Evolutionary conservation across 257 asterid species (phyloP), one percentile per base, ranked within the genome.

Genomic region (Nicotiana noctiflora): DNA sequence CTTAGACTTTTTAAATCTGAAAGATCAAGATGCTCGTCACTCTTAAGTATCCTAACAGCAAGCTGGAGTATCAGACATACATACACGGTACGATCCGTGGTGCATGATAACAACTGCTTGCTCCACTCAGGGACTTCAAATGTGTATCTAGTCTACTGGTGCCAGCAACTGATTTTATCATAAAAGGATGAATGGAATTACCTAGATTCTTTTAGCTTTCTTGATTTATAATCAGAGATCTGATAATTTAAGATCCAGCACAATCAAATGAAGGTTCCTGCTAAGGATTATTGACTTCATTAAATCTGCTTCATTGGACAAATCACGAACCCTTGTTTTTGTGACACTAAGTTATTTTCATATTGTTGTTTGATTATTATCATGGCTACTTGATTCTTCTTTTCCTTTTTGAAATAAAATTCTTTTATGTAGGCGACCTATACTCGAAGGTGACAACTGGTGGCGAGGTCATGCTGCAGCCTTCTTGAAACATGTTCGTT

Each of bases 381-480:
- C 34, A 72, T 23, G 14, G 60, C 23, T 9, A 19, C 14, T 72
- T 72, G 40, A 72, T 21, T 44, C 57, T 46, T 70, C 57, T 70
- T 72, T 0, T 12, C 57, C 0, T 19, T 40, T 68, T 21, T 40
- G 32, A 32, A 70, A 70, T 44, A 29, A 40, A 19, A 44, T 40
- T 70, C n/a, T 72, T 44, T 72, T 72, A 21, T 1, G 52, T 5
- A 84, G 87, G 79, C 65, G 53, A 34, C 83, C 87, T 37, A 34
- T 67, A 34, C 83, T 84, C 79, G 81, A 84, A 63, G 87, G 87
- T 34, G 87, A 84, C 70, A 84, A 84, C 40, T 84, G 85, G 85
- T 84, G 87, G 87, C 83, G 85, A 79, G 87, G 87, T 40, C 87
- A 84, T 79, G 85, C 87, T 5, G 78, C 83, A 40, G 87, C 87